Percentiles rank a stretch among this genome's conserved stretches.
Conservation (phyloP, 2,329 filamentous ascomycete species). For the Alternaria atra region DNA sequence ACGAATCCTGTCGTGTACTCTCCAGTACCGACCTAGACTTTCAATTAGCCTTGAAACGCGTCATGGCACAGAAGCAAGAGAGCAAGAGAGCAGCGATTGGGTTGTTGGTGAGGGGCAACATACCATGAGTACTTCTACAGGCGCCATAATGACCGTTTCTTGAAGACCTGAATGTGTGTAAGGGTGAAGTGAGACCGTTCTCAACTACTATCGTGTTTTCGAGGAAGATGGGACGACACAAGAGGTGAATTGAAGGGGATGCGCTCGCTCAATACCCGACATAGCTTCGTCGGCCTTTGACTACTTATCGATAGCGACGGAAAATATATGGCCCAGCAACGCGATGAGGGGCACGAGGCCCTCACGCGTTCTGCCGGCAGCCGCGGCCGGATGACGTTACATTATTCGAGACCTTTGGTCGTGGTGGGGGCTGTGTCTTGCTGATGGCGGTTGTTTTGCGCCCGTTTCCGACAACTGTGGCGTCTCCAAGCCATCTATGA, state of each 20-base stretch:
- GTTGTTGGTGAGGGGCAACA: slow-evolving; percentile 22
- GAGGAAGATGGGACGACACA: slow-evolving; percentile 2
- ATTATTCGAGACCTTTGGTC: slow-evolving; percentile 2
- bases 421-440: slow-evolving; percentile 4
- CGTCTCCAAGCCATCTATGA: neutral
- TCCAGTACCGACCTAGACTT: slow-evolving; percentile 77
- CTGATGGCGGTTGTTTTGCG: neutral
- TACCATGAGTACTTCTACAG: slow-evolving; percentile 61
- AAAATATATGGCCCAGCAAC: slow-evolving; percentile 34
- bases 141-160: slow-evolving; percentile 53
- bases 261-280: slow-evolving; percentile 17
- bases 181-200: slow-evolving; percentile 12
- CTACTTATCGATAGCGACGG: slow-evolving; percentile 33
- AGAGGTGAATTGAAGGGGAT: slow-evolving; percentile 16
- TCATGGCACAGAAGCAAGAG: slow-evolving; percentile 12
- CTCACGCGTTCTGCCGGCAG: slow-evolving; percentile 38
- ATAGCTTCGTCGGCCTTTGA: slow-evolving; percentile 32
- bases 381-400: slow-evolving; percentile 39
- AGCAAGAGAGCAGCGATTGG: neutral
- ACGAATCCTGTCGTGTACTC: slow-evolving; percentile 98
- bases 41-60: slow-evolving; percentile 17
- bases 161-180: neutral
- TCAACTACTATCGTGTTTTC: slow-evolving; percentile 8
- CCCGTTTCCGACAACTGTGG: neutral
- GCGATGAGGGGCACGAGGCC: slow-evolving; percentile 39